Evolutionary conservation across 2,329 filamentous ascomycete genomes (phyloP).

Genomic region (Clarireedia homoeocarpa): DNA sequence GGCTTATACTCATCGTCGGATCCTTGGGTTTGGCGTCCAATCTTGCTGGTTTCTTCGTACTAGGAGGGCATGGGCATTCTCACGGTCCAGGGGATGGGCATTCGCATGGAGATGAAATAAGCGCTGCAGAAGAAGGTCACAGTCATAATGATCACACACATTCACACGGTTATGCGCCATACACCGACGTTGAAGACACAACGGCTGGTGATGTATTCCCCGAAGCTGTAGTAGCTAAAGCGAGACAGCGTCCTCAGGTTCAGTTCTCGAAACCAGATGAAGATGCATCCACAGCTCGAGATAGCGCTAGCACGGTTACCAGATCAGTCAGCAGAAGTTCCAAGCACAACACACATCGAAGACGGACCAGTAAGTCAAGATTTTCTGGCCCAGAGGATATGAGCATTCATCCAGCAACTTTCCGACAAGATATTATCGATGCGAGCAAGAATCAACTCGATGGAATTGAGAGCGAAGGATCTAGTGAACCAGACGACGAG

Average conservation of each 20-base stretch:
- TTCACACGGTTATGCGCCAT: conserved; percentile 14
- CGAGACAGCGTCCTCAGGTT: conserved; percentile 19
- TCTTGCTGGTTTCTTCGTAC: conserved; percentile 77
- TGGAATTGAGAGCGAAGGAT: conserved; percentile 48
- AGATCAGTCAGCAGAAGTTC: conserved; percentile 18
- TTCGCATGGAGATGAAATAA: conserved; percentile 29
- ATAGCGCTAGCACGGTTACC: conserved; percentile 10
- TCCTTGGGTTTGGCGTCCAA: conserved; percentile 82
- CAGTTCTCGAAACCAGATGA: conserved; percentile 25
- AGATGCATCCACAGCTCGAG: conserved; percentile 20
- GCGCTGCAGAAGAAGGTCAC: conserved; percentile 29
- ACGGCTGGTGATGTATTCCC: conserved; percentile 55
- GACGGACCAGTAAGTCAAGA: conserved; percentile 37
- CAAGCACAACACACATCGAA: conserved; percentile 17
- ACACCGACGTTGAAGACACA: conserved; percentile 41
- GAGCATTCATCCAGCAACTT: conserved; percentile 80
- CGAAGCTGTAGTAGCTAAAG: conserved; percentile 49
- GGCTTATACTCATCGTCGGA: conserved; percentile 84
- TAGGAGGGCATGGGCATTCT: conserved; percentile 86
- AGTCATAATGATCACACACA: conserved; percentile 34
- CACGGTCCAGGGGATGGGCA: conserved; percentile 55
- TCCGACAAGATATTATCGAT: conserved; percentile 86
- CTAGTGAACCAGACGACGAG: conserved; percentile 34
- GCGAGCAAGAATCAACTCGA: conserved; percentile 60
- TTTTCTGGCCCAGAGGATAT: conserved; percentile 61